phyloP scores from a whole-genome alignment of 495 filamentous ascomycete species.

The Staphylotrichum tortipilum region DNA sequence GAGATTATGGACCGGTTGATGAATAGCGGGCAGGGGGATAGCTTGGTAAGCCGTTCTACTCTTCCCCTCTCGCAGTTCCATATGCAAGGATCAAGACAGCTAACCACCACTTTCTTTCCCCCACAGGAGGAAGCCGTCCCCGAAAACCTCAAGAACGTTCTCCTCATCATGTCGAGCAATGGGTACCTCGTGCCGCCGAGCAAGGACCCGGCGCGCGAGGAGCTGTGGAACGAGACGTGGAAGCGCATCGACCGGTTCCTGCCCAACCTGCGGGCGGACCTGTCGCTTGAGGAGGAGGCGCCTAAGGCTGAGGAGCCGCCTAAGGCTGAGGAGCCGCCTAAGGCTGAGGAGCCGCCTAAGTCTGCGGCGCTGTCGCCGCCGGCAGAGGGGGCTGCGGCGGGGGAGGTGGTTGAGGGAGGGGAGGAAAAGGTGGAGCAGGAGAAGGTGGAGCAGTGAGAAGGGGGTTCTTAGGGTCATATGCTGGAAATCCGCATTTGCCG shows the following conservation, averaged over 20 bases:
- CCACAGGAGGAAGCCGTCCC: conserved; percentile 84
- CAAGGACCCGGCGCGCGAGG: conserved; percentile 47
- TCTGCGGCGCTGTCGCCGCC: not conserved
- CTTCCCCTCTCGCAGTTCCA: not conserved
- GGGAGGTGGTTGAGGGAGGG: not conserved
- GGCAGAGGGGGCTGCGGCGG: not conserved
- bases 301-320: conserved; percentile 13
- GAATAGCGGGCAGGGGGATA: conserved; percentile 91
- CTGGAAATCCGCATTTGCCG: not conserved
- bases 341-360: conserved; percentile 1
- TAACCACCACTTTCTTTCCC: too few relatives aligned
- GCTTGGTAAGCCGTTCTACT: conserved; percentile 56
- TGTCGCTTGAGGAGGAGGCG: conserved; percentile 34
- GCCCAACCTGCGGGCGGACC: conserved; percentile 55
- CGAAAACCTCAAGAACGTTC: conserved; percentile 91
- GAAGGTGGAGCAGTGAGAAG: not conserved
- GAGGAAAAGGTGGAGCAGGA: not conserved
- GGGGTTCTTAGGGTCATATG: not conserved
- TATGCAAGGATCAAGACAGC: too few relatives aligned
- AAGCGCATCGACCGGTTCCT: conserved; percentile 85
- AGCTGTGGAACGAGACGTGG: conserved; percentile 74
- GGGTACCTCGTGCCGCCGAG: conserved; percentile 74
- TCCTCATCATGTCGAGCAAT: conserved; percentile 89
- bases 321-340: conserved; percentile 15
- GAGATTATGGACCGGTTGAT: conserved; percentile 94